Evolutionary conservation across 495 filamentous ascomycete species (phyloP).

Genomic region (Hypoxylon subgilvum): DNA sequence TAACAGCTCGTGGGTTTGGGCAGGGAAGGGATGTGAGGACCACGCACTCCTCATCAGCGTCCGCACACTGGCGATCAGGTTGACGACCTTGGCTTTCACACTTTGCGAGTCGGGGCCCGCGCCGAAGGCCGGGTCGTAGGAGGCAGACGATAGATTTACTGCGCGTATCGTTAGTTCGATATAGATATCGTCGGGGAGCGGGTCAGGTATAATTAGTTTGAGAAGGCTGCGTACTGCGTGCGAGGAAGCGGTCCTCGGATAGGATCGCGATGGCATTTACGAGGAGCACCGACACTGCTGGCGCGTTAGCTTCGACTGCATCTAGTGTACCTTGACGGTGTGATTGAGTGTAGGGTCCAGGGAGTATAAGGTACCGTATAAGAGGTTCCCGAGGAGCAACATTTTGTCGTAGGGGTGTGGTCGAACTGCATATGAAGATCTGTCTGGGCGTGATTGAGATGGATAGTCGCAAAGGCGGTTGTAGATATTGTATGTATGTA

Average conservation of each 20-base stretch:
- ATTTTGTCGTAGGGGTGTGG: constrained; percentile 51
- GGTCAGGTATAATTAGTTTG: background rate
- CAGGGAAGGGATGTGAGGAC: too few species aligned
- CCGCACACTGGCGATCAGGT: constrained; percentile 87
- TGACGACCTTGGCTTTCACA: constrained; percentile 84
- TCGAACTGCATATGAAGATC: constrained; percentile 12
- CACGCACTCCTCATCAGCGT: constrained; percentile 93
- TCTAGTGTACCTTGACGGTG: too few species aligned
- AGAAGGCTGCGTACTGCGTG: constrained; percentile 72
- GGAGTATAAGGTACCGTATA: constrained; percentile 76
- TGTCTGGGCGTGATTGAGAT: background rate
- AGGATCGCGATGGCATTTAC: constrained; percentile 94
- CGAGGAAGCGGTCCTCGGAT: constrained; percentile 96
- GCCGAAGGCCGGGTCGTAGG: constrained; percentile 76
- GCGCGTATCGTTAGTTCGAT: too few species aligned
- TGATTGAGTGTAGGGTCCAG: too few species aligned
- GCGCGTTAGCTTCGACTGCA: constrained; percentile 19
- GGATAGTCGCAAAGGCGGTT: background rate
- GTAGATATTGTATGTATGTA: constrained; percentile 2
- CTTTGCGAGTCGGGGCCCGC: constrained; percentile 69
- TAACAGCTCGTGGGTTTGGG: too few species aligned
- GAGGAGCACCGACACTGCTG: constrained; percentile 78
- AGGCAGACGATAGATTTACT: constrained; percentile 80
- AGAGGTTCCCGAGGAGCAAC: constrained; percentile 74
- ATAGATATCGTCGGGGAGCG: background rate